These are phyloP conservation scores for Ustulina deusta DNA, from an alignment of 2,329 filamentous ascomycete genomes.

Conservation along the genomic window DNA sequence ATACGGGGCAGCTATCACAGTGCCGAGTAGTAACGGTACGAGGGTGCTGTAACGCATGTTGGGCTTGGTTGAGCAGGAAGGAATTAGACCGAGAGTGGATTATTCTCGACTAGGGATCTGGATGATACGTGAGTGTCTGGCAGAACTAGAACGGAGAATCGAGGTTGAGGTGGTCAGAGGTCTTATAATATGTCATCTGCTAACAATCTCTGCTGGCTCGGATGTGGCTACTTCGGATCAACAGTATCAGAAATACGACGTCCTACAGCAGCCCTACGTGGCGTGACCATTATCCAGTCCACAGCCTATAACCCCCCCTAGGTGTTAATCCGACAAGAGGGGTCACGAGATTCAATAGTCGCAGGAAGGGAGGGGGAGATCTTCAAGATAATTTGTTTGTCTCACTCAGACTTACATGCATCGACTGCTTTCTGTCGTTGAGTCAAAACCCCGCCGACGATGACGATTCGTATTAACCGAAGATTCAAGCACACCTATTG, in stretches of 20 bases:
- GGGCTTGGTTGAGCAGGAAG: slow-evolving; percentile 41
- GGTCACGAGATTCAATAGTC: slow-evolving; percentile 19
- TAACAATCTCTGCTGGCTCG: not conserved
- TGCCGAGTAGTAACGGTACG: slow-evolving; percentile 26
- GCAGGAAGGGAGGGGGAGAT: not conserved
- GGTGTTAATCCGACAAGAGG: not conserved
- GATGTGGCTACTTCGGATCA: not conserved
- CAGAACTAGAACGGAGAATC: not conserved
- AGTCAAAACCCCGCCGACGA: not conserved
- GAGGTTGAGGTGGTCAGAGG: not conserved
- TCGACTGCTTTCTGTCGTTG: slow-evolving; percentile 3
- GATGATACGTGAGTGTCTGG: not conserved
- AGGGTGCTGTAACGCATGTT: slow-evolving; percentile 22
- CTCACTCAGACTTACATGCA: not conserved
- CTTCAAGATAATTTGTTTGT: slow-evolving; percentile 1
- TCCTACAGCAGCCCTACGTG: slow-evolving; percentile 10
- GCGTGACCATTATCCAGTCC: slow-evolving; percentile 15
- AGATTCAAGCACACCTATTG: not conserved
- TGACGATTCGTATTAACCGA: not conserved
- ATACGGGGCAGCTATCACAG: slow-evolving; percentile 42
- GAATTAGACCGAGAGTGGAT: not conserved
- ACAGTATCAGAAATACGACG: slow-evolving; percentile 2
- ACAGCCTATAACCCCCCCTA: slow-evolving; percentile 18
- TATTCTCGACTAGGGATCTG: not conserved
- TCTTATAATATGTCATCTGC: slow-evolving; percentile 9